These are phyloP conservation scores for Glonium stellatum DNA, from an alignment of 495 filamentous ascomycete genomes.

Conservation along the genomic window DNA sequence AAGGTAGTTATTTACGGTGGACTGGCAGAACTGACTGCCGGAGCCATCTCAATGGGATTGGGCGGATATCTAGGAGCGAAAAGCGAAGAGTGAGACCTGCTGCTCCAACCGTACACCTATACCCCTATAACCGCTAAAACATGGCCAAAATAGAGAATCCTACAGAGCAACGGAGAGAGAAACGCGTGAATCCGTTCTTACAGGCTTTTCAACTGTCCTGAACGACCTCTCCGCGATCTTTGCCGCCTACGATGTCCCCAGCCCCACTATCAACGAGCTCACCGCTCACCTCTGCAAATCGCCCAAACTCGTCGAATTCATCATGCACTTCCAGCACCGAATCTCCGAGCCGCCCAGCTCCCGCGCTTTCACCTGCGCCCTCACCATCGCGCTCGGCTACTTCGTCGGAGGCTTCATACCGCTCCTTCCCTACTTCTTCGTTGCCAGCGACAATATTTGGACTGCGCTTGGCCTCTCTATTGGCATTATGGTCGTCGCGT, in stretches of 20 bases:
- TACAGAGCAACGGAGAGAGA: not conserved
- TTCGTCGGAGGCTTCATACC: conserved; percentile 20
- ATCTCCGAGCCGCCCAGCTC: conserved; percentile 5
- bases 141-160: no score
- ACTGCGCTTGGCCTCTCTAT: conserved; percentile 9
- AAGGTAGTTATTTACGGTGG: conserved; percentile 54
- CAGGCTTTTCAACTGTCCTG: not conserved
- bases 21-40: conserved; percentile 52
- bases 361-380: conserved; percentile 13
- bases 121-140: no score
- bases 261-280: conserved; percentile 11
- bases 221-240: not conserved
- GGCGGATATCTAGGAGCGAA: conserved; percentile 61
- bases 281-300: not conserved
- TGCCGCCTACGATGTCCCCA: conserved; percentile 6
- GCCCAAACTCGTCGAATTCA: conserved; percentile 5
- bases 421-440: conserved; percentile 17
- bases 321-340: conserved; percentile 17
- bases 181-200: not conserved
- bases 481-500: conserved; percentile 11
- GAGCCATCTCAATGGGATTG: conserved; percentile 54
- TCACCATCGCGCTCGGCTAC: conserved; percentile 19
- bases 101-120: not conserved
- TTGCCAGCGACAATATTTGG: conserved; percentile 3
- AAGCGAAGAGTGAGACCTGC: conserved; percentile 46